Conservation (phyloP, 805 yeast genomes). For the Millerozyma miso region DNA sequence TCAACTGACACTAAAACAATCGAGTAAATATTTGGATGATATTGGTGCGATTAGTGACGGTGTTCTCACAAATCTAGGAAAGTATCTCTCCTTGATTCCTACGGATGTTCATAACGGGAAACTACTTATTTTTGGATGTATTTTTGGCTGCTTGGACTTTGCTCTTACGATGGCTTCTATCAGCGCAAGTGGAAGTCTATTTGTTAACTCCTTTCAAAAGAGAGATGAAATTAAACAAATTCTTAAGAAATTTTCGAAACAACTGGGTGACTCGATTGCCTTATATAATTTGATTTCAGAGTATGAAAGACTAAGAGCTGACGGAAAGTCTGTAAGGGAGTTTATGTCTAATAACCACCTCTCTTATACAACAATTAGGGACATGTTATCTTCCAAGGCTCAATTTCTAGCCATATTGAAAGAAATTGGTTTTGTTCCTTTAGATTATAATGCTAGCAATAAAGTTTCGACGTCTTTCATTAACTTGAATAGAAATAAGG, state of each 20-base stretch:
- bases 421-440: conserved; percentile 74
- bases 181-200: conserved; percentile 70
- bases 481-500: conserved; percentile 47
- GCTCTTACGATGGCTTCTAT: conserved; percentile 81
- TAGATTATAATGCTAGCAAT: conserved; percentile 34
- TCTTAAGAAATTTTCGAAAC: conserved; percentile 38
- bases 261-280: conserved; percentile 75
- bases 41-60: conserved; percentile 64
- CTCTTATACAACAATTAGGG: conserved; percentile 62
- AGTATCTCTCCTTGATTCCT: conserved; percentile 75
- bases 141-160: conserved; percentile 76
- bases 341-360: conserved; percentile 54
- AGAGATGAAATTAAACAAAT: conserved; percentile 58
- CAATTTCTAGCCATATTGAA: conserved; percentile 69
- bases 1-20: conserved; percentile 43
- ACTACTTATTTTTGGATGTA: conserved; percentile 69
- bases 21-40: conserved; percentile 51
- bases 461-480: conserved; percentile 4
- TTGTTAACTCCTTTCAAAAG: conserved; percentile 56
- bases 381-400: conserved; percentile 62
- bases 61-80: conserved; percentile 70
- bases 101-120: conserved; percentile 85
- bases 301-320: conserved; percentile 34
- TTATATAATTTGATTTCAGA: conserved; percentile 54
- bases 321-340: conserved; percentile 29